These are phyloP conservation scores for Pyricularia pennisetigena DNA, from an alignment of 2,329 filamentous ascomycete species.

Conservation along the genomic window DNA sequence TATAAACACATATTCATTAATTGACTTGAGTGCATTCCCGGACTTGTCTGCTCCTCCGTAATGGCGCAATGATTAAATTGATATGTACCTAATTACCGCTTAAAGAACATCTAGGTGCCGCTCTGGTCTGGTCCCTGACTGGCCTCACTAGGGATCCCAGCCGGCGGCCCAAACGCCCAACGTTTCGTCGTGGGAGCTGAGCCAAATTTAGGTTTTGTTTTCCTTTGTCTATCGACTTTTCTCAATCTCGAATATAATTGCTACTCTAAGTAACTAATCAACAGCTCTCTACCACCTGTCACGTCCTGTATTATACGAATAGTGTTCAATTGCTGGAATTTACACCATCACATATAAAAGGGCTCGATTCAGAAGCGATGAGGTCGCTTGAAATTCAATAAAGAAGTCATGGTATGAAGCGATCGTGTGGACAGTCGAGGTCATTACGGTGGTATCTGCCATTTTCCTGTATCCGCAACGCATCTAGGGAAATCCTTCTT, in stretches of 20 bases:
- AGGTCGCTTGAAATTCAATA: too few relatives aligned
- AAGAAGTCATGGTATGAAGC: too few relatives aligned
- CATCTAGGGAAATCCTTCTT: neutral
- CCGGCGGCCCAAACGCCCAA: neutral
- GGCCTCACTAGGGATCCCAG: neutral
- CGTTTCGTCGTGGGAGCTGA: neutral
- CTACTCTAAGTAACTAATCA: too few relatives aligned
- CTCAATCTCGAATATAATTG: neutral
- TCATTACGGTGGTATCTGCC: neutral
- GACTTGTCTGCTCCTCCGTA: neutral
- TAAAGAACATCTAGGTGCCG: neutral
- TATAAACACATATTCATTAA: too few relatives aligned
- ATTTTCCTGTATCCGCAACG: neutral
- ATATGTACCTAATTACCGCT: neutral
- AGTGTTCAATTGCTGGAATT: neutral
- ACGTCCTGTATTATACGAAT: neutral
- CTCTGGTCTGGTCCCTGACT: neutral
- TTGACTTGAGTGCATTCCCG: neutral
- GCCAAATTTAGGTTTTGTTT: neutral
- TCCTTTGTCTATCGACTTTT: neutral
- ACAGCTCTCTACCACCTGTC: too few relatives aligned
- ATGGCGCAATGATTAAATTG: neutral
- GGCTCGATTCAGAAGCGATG: too few relatives aligned
- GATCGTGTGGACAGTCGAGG: neutral
- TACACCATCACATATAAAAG: too few relatives aligned